Evolutionary conservation across 148 eudicot species (phyloP), one percentile per base, ranked within the genome.

Genomic region (Rhododendron mucronatum): DNA sequence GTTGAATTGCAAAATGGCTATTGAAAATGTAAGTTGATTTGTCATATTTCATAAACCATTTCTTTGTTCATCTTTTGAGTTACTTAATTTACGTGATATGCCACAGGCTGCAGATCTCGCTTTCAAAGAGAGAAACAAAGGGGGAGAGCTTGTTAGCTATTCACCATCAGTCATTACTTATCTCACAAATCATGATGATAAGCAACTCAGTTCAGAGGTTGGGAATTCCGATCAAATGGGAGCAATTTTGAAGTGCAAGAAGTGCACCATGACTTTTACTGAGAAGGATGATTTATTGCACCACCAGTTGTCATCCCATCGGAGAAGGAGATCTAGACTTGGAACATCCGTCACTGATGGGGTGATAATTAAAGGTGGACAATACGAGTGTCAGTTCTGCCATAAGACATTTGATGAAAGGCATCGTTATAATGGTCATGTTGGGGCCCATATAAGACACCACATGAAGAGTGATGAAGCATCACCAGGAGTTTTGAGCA

Each of bases 381-480:
- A 87, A 84, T 95, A 91, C 78, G 95, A 95, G 87, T 94, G 96
- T 89, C 96, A 93, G 78, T 95, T 95, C 88, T 94, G 96, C 89
- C 90, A 91, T 73, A 95, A 91, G 89, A 88, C 88, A 80, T 95
- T 92, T 85, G 69, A 47, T 84, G 97, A 95, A 87, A 92, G 93
- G 87, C 85, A 84, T 88, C 88, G 94, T 74, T 93, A 91, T 84
- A 93, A 93, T 92, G 98, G 94, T 81, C 98, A 96, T 87, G 91
- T 93, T 86, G 97, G 98, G 76, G 90, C 91, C 84, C 96, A 95
- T 87, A 92, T 91, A 69, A 90, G 92, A 88, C 91, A 91, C 87
- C 92, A 94, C 81, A 87, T 84, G 88, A 93, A 88, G 90, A 89
- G 89, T 90, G 88, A 90, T 81, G 92, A 89, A 85, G 94, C 87